phyloP scores from a whole-genome alignment of 1,139 yeast species.

The Diutina siamensis region DNA sequence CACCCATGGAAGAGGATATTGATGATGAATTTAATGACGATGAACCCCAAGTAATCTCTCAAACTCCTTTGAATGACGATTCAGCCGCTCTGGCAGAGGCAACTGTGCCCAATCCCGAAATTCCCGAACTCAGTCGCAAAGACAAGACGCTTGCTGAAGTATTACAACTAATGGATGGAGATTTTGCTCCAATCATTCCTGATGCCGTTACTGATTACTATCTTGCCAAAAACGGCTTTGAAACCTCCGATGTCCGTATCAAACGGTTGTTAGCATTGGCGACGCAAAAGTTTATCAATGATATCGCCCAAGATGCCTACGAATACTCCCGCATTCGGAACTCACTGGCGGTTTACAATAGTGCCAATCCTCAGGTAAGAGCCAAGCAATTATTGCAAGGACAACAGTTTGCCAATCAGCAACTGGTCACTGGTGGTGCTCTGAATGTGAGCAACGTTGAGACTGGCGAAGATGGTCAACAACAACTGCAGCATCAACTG shows the following conservation, averaged over 20 bases:
- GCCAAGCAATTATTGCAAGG: slow-evolving; percentile 71
- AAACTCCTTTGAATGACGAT: background rate
- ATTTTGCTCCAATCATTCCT: slow-evolving; percentile 92
- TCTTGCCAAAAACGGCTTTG: slow-evolving; percentile 79
- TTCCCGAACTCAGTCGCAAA: slow-evolving; percentile 66
- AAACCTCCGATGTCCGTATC: slow-evolving; percentile 66
- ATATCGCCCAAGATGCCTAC: slow-evolving; percentile 92
- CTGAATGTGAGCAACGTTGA: slow-evolving; percentile 25
- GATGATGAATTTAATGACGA: slow-evolving; percentile 7
- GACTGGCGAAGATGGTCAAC: slow-evolving; percentile 20
- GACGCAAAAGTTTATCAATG: slow-evolving; percentile 89
- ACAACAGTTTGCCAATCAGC: slow-evolving; percentile 44
- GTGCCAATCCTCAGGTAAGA: slow-evolving; percentile 77
- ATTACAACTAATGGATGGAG: slow-evolving; percentile 74
- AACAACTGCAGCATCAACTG: slow-evolving; percentile 19
- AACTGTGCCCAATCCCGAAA: slow-evolving; percentile 26
- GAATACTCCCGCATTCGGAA: slow-evolving; percentile 89
- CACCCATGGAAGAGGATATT: slow-evolving; percentile 7
- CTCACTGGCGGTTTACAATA: slow-evolving; percentile 68
- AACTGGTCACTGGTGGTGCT: slow-evolving; percentile 25
- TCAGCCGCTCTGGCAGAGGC: background rate
- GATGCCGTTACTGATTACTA: slow-evolving; percentile 97
- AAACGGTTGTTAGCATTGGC: slow-evolving; percentile 85
- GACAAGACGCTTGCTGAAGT: slow-evolving; percentile 85
- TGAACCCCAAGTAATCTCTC: background rate